Evolutionary conservation across 345 rosid species (phyloP).

Genomic region (Dimocarpus longan): DNA sequence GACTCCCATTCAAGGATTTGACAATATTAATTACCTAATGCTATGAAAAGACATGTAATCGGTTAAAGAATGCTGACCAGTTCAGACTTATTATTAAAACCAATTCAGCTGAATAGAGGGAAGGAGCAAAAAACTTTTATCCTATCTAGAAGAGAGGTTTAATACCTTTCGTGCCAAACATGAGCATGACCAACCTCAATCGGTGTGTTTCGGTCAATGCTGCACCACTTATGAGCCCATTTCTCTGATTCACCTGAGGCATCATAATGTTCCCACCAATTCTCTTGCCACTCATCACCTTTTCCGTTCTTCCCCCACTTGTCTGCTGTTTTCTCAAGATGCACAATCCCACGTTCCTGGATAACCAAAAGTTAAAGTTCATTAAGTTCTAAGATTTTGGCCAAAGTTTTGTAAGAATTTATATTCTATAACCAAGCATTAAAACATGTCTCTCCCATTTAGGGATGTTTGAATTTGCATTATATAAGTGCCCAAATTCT

Average conservation of each 20-base stretch:
- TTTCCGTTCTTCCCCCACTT: conserved; percentile 94
- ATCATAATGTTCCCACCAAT: conserved; percentile 94
- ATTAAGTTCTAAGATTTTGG: not conserved
- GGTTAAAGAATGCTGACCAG: not conserved
- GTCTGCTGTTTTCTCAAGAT: conserved; percentile 92
- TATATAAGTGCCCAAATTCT: not conserved
- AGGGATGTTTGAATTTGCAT: not conserved
- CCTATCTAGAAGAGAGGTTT: conserved; percentile 9
- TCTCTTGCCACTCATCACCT: conserved; percentile 92
- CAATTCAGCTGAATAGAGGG: not conserved
- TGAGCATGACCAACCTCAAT: conserved; percentile 95
- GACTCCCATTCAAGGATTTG: not conserved
- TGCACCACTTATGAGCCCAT: conserved; percentile 98
- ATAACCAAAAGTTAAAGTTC: conserved; percentile 10
- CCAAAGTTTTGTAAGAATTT: not conserved
- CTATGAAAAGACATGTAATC: not conserved
- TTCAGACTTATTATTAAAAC: not conserved
- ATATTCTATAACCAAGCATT: not conserved
- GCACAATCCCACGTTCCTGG: conserved; percentile 69
- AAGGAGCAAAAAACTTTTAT: not conserved
- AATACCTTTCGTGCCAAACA: conserved; percentile 95
- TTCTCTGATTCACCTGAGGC: conserved; percentile 84
- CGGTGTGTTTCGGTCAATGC: conserved; percentile 75
- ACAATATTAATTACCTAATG: conserved; percentile 6
- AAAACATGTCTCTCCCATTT: not conserved